A percentile compares a stretch with the other conserved stretches of the same genome.
phyloP scores from a whole-genome alignment of 75 land plant species.

The Cryptomeria japonica region DNA sequence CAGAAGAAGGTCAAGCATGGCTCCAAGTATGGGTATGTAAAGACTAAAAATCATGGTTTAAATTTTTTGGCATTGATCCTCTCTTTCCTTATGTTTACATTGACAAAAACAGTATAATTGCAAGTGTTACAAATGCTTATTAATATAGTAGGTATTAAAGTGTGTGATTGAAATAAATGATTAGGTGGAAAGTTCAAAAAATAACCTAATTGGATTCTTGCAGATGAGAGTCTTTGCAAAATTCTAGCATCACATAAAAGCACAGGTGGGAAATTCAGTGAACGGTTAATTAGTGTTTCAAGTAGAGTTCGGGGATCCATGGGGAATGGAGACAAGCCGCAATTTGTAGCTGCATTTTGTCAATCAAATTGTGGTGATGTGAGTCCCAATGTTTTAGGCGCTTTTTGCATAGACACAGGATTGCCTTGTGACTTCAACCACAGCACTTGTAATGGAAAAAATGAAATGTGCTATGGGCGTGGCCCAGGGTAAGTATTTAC shows the following conservation, averaged over 20 bases:
- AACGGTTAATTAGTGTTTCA: slow-evolving; percentile 39
- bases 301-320: slow-evolving; percentile 61
- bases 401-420: slow-evolving; percentile 92
- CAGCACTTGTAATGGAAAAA: slow-evolving; percentile 96
- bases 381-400: slow-evolving; percentile 90
- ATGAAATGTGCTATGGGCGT: slow-evolving; percentile 92
- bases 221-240: slow-evolving; percentile 47
- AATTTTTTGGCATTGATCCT: slow-evolving; percentile 1
- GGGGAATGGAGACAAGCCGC: slow-evolving; percentile 37
- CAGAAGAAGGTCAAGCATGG: slow-evolving; percentile 55
- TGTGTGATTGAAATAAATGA: not conserved
- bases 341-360: slow-evolving; percentile 93
- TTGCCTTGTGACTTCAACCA: slow-evolving; percentile 98
- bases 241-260: slow-evolving; percentile 55
- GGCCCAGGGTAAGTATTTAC: slow-evolving; percentile 83
- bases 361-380: slow-evolving; percentile 98
- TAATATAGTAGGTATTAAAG: not conserved
- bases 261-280: slow-evolving; percentile 45
- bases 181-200: not conserved
- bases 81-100: not conserved
- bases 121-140: not conserved
- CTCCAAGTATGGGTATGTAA: slow-evolving; percentile 18
- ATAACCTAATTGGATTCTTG: slow-evolving; percentile 13
- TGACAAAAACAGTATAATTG: not conserved
- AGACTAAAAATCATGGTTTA: not conserved